phyloP scores from a whole-genome alignment of 208 protist species.

The Wallacemonas rigidus region DNA sequence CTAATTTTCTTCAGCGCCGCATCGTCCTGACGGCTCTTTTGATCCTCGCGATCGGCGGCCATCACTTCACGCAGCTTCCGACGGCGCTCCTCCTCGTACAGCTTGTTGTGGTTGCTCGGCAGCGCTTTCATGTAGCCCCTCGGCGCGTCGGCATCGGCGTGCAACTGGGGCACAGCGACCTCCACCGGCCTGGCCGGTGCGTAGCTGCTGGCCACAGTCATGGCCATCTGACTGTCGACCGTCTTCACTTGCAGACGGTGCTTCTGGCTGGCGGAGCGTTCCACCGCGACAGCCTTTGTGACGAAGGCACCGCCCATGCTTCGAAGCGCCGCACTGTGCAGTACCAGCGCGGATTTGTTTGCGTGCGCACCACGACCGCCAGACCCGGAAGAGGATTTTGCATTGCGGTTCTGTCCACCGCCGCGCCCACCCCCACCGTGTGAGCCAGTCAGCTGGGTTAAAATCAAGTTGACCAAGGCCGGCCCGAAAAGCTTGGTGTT shows the following conservation, averaged over 20 bases:
- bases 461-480: conserved; percentile 72
- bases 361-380: not conserved
- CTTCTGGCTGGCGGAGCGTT: conserved; percentile 49
- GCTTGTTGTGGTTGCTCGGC: conserved; percentile 59
- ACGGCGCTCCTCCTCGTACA: conserved; percentile 70
- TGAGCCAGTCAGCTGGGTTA: conserved; percentile 49
- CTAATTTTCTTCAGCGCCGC: conserved; percentile 62
- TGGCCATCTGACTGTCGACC: conserved; percentile 86
- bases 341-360: conserved; percentile 38
- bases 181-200: conserved; percentile 78
- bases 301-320: conserved; percentile 60
- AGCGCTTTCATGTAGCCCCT: conserved; percentile 81
- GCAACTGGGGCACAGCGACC: conserved; percentile 68
- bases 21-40: conserved; percentile 71
- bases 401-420: conserved; percentile 18
- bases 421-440: conserved; percentile 19
- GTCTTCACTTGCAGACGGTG: conserved; percentile 89
- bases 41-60: conserved; percentile 73
- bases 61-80: conserved; percentile 87
- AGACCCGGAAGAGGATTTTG: not conserved
- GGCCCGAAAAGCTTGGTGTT: conserved; percentile 67
- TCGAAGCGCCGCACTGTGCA: conserved; percentile 69
- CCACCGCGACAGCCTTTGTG: conserved; percentile 61
- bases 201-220: conserved; percentile 87
- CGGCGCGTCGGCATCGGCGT: conserved; percentile 73